Evolutionary conservation across 1,139 yeast genomes (phyloP), one percentile per base, ranked within the genome.

Genomic region (Kurtzmaniella quercitrusa): DNA sequence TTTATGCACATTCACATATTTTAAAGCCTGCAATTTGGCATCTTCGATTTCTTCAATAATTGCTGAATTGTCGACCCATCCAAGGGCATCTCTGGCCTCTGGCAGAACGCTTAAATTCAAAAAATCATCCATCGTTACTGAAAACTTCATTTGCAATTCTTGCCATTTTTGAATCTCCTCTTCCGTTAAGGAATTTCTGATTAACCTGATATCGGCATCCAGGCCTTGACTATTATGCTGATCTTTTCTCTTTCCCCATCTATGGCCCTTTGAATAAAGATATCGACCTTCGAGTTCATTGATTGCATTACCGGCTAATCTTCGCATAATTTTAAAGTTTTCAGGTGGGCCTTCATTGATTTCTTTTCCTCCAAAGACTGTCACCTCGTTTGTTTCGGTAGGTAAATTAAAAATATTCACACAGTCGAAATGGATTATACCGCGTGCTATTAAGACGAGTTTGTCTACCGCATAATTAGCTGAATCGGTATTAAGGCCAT

Each of bases 251-350:
- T 32, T 39, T 32, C n/a, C 35, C 43, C 5, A 41, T 26, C 32
- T 22, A 32, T 9, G 50, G 45, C 38, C 47, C 45, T 16, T 38
- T n/a, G 6, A 35, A 33, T 49, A 50, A 6, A 55, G 45, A 3
- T 54, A 46, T 28, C 45, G 47, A 1, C 63, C 65, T 45, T 61
- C 66, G 17, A 61, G 42, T 6, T 45, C 43, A 16, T 44, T 50
- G 23, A 62, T 38, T 14, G 18, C 36, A 8, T 34, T 42, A 1
- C 60, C 55, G 4, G 60, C 52, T 2, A 65, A 44, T 38, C 64
- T 46, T 33, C 61, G 49, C 38, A 65, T 39, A 5, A 65, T 65
- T 38, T 59, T 57, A 48, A 60, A 62, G 45, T 57, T 53, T 41
- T 67, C 71, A 1, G 65, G 55, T 7, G 45, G 43, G 2, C 45